Evolutionary conservation across 225 moss, liverwort and hornwort genomes (phyloP), one percentile per base, ranked within the genome.

Genomic region (Asterella californica): DNA sequence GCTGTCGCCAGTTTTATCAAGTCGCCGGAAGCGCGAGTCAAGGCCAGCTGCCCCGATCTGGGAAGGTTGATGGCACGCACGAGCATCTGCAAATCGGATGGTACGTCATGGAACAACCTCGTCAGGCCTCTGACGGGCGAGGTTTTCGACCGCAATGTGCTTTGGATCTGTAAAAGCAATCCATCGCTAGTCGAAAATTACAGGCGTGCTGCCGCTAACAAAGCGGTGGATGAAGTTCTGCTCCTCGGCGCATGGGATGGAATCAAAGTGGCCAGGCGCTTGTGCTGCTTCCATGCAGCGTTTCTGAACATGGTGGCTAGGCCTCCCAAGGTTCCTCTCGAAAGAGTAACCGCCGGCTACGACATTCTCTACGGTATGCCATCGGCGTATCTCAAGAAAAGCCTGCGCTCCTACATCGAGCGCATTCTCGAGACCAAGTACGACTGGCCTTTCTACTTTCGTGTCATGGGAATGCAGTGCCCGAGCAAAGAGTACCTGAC

Each of bases 321-420:
- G 21, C 84, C 84, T 17, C 72, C 15, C 36, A 78, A 73, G 9
- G 47, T 75, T 69, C 74, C 81, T 8, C 33, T 78, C 11, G 80
- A 78, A 72, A 34, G 45, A 29, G 30, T 85, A 10, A 49, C 66
- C 5, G 33, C 53, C 27, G 81, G 84, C 5, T 78, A 81, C 6
- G 81, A 85, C 62, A 66, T 78, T 32, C 72, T 85, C 34, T 85
- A 81, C 47, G 81, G 81, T 11, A 85, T 85, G 84, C 84, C 78
- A 64, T 85, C 81, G 42, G 74, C 73, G 15, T 81, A 53, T 50
- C 73, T 85, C 57, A 85, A 85, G 81, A 78, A 79, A 47, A 54
- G 48, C 0, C 63, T 85, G 12, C 78, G 80, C 14, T 29, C 34
- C 7, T 33, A 52, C 66, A 81, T 85, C 64, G 70, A 78, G 36